Conservation (phyloP, 2,329 filamentous ascomycete species). For the Pestalotiopsis sp. region DNA sequence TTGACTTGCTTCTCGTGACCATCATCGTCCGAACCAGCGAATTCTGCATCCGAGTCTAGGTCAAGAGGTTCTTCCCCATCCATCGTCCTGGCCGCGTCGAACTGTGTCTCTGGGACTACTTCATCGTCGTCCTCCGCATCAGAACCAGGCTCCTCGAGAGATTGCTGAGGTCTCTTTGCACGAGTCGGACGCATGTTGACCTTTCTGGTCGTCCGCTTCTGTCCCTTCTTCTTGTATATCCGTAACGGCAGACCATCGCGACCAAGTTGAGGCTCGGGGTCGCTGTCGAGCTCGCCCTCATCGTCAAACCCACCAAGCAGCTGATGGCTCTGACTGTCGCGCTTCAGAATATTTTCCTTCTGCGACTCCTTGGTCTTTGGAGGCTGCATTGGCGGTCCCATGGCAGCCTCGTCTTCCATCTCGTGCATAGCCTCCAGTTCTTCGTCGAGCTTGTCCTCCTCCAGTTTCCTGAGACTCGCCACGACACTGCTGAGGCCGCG, state of each 20-base stretch:
- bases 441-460: slow-evolving; percentile 72
- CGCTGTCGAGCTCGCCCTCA: slow-evolving; percentile 60
- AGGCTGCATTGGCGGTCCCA: slow-evolving; percentile 17
- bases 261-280: slow-evolving; percentile 51
- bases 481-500: slow-evolving; percentile 76
- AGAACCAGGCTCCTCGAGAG: slow-evolving; percentile 32
- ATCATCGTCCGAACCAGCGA: slow-evolving; percentile 36
- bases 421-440: slow-evolving; percentile 76
- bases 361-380: slow-evolving; percentile 24
- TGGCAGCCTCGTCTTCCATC: slow-evolving; percentile 56
- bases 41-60: slow-evolving; percentile 42
- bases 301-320: slow-evolving; percentile 67
- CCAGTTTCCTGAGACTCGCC: slow-evolving; percentile 68
- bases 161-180: slow-evolving; percentile 46
- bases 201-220: slow-evolving; percentile 75
- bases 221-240: slow-evolving; percentile 80
- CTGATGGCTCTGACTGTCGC: slow-evolving; percentile 45
- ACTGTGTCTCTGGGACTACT: slow-evolving; percentile 42
- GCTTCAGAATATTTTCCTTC: slow-evolving; percentile 39
- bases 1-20: slow-evolving; percentile 34
- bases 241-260: slow-evolving; percentile 62
- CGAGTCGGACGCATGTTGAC: slow-evolving; percentile 64
- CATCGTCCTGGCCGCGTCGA: slow-evolving; percentile 28
- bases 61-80: slow-evolving; percentile 33
- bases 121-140: slow-evolving; percentile 40